Conservation (phyloP, 257 asterid species). For the Penstemon davidsonii region DNA sequence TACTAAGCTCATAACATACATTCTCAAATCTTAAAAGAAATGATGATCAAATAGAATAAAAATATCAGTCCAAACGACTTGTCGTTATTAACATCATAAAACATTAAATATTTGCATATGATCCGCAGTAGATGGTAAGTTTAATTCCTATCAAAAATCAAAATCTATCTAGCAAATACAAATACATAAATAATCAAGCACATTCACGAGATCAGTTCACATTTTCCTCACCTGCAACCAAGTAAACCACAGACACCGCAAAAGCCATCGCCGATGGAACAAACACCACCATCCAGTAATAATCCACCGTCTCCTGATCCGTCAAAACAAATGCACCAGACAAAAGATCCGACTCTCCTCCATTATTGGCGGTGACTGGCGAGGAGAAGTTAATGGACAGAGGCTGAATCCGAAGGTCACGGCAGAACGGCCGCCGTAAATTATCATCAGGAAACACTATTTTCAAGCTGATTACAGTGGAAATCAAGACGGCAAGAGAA, state of each 20-base stretch:
- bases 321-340: slow-evolving; percentile 79
- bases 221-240: slow-evolving; percentile 62
- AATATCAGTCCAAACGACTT: too few species aligned
- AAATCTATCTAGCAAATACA: background rate
- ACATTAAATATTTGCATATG: slow-evolving; percentile 14
- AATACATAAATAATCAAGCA: background rate
- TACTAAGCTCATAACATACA: too few species aligned
- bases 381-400: slow-evolving; percentile 64
- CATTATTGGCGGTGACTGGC: slow-evolving; percentile 24
- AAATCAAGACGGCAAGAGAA: slow-evolving; percentile 48
- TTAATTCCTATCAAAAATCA: background rate
- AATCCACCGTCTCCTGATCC: slow-evolving; percentile 94
- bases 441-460: slow-evolving; percentile 73
- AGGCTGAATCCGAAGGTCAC: slow-evolving; percentile 81
- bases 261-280: slow-evolving; percentile 65
- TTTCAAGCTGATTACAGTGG: slow-evolving; percentile 64
- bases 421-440: slow-evolving; percentile 79
- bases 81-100: too few species aligned
- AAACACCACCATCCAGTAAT: slow-evolving; percentile 92
- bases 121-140: slow-evolving; percentile 7
- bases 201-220: background rate
- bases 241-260: slow-evolving; percentile 52
- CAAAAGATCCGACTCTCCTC: slow-evolving; percentile 55
- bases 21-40: too few species aligned
- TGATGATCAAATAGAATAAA: too few species aligned